phyloP scores from a whole-genome alignment of 345 rosid species.

The Rhizophora apiculata region DNA sequence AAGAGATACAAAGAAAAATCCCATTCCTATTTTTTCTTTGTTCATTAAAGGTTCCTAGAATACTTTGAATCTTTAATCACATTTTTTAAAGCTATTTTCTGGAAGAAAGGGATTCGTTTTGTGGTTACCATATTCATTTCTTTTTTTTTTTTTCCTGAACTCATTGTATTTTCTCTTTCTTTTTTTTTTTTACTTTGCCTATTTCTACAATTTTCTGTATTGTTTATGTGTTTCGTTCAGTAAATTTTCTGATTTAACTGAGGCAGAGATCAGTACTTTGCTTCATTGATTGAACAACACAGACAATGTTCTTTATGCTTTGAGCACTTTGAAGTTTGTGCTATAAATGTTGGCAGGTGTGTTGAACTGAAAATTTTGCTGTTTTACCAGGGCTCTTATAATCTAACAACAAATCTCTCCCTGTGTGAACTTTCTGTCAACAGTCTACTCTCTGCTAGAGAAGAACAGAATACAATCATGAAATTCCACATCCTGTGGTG shows the following conservation, averaged over 20 bases:
- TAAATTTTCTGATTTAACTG: constrained; percentile 43
- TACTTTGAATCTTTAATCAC: background rate
- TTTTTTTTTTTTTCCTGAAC: background rate
- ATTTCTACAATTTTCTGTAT: constrained; percentile 22
- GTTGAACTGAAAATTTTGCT: constrained; percentile 31
- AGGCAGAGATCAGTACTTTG: constrained; percentile 46
- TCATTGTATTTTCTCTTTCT: background rate
- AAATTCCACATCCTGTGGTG: background rate
- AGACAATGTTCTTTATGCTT: constrained; percentile 69
- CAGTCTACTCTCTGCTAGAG: background rate
- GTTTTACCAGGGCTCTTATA: constrained; percentile 9
- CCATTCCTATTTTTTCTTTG: background rate
- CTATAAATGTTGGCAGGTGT: constrained; percentile 22
- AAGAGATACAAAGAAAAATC: background rate
- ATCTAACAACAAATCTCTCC: background rate
- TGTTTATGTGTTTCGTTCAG: constrained; percentile 17
- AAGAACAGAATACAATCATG: background rate
- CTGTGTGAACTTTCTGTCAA: background rate
- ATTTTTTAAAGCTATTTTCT: constrained; percentile 6
- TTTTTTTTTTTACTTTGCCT: background rate
- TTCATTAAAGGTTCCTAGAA: constrained; percentile 13
- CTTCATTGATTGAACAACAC: constrained; percentile 60
- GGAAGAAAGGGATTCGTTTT: background rate
- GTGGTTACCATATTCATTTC: background rate
- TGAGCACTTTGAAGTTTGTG: constrained; percentile 61